These are phyloP conservation scores for Sextonia rubra DNA, from an alignment of 164 flowering plant genomes.

Conservation along the genomic window DNA sequence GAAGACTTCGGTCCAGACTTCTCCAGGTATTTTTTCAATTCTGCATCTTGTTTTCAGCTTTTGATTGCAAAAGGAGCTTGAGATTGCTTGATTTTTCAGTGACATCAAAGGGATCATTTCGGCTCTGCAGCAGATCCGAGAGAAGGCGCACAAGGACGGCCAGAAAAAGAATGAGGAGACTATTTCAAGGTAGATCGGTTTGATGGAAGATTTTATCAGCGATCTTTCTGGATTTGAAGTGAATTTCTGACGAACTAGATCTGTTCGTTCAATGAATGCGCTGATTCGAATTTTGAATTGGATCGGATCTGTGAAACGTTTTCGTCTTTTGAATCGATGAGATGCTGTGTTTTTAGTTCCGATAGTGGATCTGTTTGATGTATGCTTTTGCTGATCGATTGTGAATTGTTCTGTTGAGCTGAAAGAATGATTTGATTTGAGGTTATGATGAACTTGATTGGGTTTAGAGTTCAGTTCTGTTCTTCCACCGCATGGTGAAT, in stretches of 20 bases:
- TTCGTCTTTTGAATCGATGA: not conserved
- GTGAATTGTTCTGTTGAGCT: not conserved
- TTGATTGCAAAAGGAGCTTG: not conserved
- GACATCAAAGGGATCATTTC: conserved; percentile 79
- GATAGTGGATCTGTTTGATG: too few relatives aligned
- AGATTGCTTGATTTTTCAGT: conserved; percentile 35
- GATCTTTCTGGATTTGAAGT: not conserved
- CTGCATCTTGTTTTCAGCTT: not conserved
- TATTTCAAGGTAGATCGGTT: conserved; percentile 58
- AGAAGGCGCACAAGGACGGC: conserved; percentile 77
- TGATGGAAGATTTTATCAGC: not conserved
- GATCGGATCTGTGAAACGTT: not conserved
- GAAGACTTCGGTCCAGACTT: conserved; percentile 59
- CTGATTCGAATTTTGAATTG: not conserved
- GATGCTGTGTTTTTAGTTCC: not conserved
- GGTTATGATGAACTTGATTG: too few relatives aligned
- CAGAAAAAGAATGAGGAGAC: conserved; percentile 88
- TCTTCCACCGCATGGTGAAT: not conserved
- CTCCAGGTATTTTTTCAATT: conserved; percentile 35
- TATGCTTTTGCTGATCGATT: not conserved
- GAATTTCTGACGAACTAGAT: not conserved
- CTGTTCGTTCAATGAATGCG: not conserved
- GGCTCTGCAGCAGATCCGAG: conserved; percentile 73
- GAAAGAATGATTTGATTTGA: not conserved
- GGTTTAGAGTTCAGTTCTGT: not conserved